Percentiles rank a stretch among this genome's conserved stretches.
These are phyloP conservation scores for Colletotrichum eleusines DNA, from an alignment of 2,329 filamentous ascomycete genomes.

Conservation along the genomic window DNA sequence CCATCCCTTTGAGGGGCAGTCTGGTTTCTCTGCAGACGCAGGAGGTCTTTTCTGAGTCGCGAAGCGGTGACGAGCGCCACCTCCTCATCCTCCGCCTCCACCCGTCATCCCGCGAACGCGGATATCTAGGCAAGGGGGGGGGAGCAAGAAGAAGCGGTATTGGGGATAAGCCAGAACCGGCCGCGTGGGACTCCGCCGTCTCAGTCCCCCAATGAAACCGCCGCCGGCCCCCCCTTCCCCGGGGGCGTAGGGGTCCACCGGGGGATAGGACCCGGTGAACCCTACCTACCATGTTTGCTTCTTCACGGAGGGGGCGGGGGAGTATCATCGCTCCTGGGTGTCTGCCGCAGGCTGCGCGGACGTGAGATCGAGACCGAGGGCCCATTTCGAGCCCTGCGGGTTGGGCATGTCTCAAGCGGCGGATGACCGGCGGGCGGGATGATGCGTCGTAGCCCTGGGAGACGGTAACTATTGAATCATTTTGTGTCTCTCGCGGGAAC, in stretches of 20 bases:
- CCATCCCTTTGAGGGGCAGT: neutral
- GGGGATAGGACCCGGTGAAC: neutral
- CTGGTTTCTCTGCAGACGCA: neutral
- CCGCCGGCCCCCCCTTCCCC: neutral
- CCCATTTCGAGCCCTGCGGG: neutral
- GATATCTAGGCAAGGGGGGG: neutral
- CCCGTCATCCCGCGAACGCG: constrained; percentile 3
- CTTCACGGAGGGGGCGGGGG: neutral
- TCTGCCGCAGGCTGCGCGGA: neutral
- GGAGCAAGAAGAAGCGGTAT: neutral
- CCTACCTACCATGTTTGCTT: neutral
- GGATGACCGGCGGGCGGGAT: neutral
- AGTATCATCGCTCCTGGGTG: neutral
- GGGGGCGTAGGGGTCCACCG: neutral
- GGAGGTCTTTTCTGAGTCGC: constrained; percentile 12
- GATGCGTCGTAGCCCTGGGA: neutral
- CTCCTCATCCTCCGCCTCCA: neutral
- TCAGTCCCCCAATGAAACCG: neutral
- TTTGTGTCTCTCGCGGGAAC: neutral
- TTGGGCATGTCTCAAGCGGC: neutral
- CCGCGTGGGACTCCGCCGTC: neutral
- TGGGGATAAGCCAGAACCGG: neutral
- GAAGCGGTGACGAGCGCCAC: constrained; percentile 32
- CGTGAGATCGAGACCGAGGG: neutral
- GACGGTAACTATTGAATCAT: neutral